Evolutionary conservation across 176 grass and related monocot species (phyloP).

Genomic region (Musa itinerans): DNA sequence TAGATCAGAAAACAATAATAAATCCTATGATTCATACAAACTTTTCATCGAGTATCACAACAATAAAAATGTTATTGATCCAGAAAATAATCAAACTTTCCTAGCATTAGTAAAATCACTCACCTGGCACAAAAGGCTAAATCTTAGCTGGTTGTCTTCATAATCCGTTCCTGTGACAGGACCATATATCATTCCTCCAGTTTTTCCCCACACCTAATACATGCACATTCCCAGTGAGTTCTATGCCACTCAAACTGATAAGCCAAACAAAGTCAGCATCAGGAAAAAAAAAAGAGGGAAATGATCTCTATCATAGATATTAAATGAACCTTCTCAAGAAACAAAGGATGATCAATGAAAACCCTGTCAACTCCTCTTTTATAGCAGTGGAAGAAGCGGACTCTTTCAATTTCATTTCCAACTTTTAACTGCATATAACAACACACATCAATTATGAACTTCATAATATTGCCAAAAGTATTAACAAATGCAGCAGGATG

Average conservation of each 20-base stretch:
- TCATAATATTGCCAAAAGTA: background rate
- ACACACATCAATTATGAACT: slow-evolving; percentile 3
- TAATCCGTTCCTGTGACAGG: slow-evolving; percentile 66
- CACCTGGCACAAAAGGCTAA: slow-evolving; percentile 81
- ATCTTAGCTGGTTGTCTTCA: slow-evolving; percentile 67
- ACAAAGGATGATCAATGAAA: slow-evolving; percentile 65
- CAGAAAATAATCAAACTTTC: slow-evolving; percentile 26
- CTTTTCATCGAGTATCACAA: too few species aligned
- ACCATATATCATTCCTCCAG: slow-evolving; percentile 83
- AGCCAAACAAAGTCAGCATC: background rate
- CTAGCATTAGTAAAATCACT: slow-evolving; percentile 21
- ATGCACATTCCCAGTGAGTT: background rate
- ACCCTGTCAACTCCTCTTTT: slow-evolving; percentile 66
- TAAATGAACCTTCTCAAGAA: slow-evolving; percentile 47
- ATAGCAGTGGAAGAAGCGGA: slow-evolving; percentile 61
- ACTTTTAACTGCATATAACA: slow-evolving; percentile 40
- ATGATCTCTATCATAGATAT: background rate
- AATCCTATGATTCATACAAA: too few species aligned
- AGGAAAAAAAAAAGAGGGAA: background rate
- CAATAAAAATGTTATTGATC: too few species aligned
- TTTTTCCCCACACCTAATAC: slow-evolving; percentile 82
- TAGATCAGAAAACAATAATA: too few species aligned
- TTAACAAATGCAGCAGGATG: background rate
- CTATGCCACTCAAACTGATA: background rate
- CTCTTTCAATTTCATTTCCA: slow-evolving; percentile 38